Conservation (phyloP, 768 basidiomycete species). For the Tremella fuciformis region DNA sequence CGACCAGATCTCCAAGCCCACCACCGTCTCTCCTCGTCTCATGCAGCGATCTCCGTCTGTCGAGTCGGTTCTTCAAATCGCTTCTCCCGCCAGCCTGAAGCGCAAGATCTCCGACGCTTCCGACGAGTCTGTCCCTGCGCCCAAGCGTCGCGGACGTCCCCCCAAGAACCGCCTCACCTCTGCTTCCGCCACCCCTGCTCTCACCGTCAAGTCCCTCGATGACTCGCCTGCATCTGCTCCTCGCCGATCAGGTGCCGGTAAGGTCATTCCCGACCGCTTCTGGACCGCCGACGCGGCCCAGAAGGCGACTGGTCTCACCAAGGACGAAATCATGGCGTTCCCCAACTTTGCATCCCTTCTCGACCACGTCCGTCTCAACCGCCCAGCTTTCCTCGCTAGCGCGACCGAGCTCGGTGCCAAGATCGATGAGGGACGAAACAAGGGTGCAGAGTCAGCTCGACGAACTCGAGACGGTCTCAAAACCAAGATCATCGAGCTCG, state of each 20-base stretch:
- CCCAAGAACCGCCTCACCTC: neutral
- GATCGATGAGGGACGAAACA: constrained; percentile 3
- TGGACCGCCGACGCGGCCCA: constrained; percentile 3
- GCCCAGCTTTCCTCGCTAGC: neutral
- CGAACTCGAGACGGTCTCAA: constrained; percentile 4
- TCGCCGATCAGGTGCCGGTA: constrained; percentile 2
- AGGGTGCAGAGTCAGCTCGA: constrained; percentile 1
- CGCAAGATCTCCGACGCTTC: constrained; percentile 3
- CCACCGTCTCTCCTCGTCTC: constrained; percentile 3
- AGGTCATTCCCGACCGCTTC: constrained; percentile 3
- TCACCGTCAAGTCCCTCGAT: neutral
- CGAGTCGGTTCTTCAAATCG: neutral
- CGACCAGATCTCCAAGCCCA: neutral
- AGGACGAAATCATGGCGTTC: constrained; percentile 3
- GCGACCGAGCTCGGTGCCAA: constrained; percentile 1
- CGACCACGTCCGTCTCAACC: neutral
- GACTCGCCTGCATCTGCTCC: neutral
- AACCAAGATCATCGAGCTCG: constrained; percentile 1
- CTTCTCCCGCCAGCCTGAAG: constrained; percentile 3
- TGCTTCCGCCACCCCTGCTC: neutral
- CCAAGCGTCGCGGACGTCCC: constrained; percentile 1
- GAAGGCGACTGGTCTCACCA: neutral
- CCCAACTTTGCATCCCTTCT: neutral
- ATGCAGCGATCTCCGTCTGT: constrained; percentile 1
- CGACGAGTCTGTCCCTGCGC: constrained; percentile 4